These are phyloP conservation scores for Cladosporium oxysporum DNA, from an alignment of 2,329 filamentous ascomycete genomes.

Conservation along the genomic window DNA sequence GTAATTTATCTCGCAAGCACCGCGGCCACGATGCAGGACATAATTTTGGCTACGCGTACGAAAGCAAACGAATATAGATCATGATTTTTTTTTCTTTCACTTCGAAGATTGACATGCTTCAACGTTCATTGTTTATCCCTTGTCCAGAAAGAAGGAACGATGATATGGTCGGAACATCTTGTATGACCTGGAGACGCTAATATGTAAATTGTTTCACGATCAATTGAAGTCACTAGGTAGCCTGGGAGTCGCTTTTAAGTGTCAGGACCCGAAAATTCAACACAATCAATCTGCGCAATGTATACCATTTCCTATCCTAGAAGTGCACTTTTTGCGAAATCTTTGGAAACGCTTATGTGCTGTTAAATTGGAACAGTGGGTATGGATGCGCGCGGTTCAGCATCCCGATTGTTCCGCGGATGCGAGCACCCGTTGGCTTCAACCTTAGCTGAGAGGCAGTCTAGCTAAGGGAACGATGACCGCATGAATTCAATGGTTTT, in stretches of 20 bases:
- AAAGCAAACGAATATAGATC: constrained; percentile 5
- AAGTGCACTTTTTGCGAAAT: background rate
- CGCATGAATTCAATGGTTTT: background rate
- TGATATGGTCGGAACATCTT: too few relatives aligned
- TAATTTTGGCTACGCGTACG: background rate
- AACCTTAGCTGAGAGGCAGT: background rate
- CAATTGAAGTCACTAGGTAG: too few relatives aligned
- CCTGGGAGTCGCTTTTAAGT: too few relatives aligned
- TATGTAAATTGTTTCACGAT: too few relatives aligned
- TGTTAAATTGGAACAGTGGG: background rate
- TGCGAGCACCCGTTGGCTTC: constrained; percentile 7
- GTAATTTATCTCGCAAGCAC: constrained; percentile 4
- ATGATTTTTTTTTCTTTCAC: background rate
- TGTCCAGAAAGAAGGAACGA: too few relatives aligned
- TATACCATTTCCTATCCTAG: background rate
- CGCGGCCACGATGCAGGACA: background rate
- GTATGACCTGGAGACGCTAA: too few relatives aligned
- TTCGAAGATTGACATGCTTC: too few relatives aligned
- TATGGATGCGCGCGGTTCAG: background rate
- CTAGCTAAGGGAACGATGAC: background rate
- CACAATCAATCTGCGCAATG: too few relatives aligned
- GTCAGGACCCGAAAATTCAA: too few relatives aligned
- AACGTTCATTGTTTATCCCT: too few relatives aligned
- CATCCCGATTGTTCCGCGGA: constrained; percentile 1
- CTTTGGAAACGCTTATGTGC: background rate